phyloP scores from a whole-genome alignment of 2,329 filamentous ascomycete species.

The Phyllosticta ampelicida region DNA sequence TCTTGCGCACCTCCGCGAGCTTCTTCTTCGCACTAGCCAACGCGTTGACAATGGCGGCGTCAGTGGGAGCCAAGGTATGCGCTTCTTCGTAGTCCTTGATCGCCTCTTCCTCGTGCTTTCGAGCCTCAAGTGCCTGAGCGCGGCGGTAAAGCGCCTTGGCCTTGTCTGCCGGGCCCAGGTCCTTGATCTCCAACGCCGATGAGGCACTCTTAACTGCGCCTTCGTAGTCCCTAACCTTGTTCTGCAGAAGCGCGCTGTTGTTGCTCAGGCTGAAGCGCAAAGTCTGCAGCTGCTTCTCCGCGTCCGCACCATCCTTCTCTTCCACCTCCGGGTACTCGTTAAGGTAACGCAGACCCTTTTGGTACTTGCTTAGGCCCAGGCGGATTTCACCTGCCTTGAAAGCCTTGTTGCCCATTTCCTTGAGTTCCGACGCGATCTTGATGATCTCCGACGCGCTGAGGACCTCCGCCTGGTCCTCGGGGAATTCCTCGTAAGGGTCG shows the following conservation, averaged over 20 bases:
- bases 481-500: slow-evolving; percentile 91
- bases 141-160: slow-evolving; percentile 85
- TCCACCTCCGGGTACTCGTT: slow-evolving; percentile 68
- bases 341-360: slow-evolving; percentile 83
- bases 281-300: slow-evolving; percentile 55
- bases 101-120: slow-evolving; percentile 78
- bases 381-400: slow-evolving; percentile 69
- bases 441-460: slow-evolving; percentile 59
- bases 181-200: slow-evolving; percentile 57
- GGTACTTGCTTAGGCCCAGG: slow-evolving; percentile 78
- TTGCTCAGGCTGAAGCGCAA: slow-evolving; percentile 79
- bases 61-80: slow-evolving; percentile 46
- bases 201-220: slow-evolving; percentile 61
- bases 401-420: slow-evolving; percentile 83
- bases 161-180: slow-evolving; percentile 60
- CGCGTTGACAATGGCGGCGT: slow-evolving; percentile 66
- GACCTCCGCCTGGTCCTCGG: slow-evolving; percentile 65
- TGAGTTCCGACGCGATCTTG: slow-evolving; percentile 73
- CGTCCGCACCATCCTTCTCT: slow-evolving; percentile 45
- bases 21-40: slow-evolving; percentile 67
- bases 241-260: slow-evolving; percentile 76
- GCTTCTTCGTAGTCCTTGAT: slow-evolving; percentile 35
- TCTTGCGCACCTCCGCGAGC: slow-evolving; percentile 60
- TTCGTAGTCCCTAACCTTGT: slow-evolving; percentile 64
- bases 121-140: slow-evolving; percentile 59